Conservation (phyloP, 2,329 filamentous ascomycete genomes). For the Epichloe aotearoae region DNA sequence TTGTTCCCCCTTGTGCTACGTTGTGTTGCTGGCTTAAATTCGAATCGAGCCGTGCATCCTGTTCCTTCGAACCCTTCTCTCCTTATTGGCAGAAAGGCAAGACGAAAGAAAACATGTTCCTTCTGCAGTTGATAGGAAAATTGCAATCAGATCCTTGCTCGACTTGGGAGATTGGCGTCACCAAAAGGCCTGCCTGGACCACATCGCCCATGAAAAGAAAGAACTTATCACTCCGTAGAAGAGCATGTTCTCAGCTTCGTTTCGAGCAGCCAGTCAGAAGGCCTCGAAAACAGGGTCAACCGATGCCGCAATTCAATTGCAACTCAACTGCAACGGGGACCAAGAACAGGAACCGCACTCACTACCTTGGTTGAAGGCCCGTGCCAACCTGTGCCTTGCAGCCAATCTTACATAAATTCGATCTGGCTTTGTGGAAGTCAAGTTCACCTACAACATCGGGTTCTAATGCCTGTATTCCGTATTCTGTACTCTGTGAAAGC, state of each 20-base stretch:
- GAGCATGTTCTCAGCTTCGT: no score
- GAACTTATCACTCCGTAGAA: neutral
- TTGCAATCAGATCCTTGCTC: no score
- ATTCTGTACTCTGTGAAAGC: neutral
- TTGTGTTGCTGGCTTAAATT: no score
- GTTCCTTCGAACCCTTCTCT: no score
- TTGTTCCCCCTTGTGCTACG: no score
- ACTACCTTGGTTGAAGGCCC: neutral
- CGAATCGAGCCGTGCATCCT: no score
- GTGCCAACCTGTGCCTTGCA: neutral
- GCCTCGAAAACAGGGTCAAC: neutral
- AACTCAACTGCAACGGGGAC: neutral
- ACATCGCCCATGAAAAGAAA: neutral
- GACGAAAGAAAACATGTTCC: no score
- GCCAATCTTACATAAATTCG: neutral
- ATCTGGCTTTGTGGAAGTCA: neutral
- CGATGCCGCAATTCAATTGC: neutral
- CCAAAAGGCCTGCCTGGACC: neutral
- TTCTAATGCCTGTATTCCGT: neutral
- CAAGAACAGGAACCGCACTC: neutral
- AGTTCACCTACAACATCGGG: neutral
- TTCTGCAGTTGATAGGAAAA: no score
- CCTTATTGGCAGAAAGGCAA: no score
- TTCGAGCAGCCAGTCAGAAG: neutral
- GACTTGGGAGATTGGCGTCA: neutral